phyloP scores from a whole-genome alignment of 805 yeast species.

The Yarrowia yakushimensis region DNA sequence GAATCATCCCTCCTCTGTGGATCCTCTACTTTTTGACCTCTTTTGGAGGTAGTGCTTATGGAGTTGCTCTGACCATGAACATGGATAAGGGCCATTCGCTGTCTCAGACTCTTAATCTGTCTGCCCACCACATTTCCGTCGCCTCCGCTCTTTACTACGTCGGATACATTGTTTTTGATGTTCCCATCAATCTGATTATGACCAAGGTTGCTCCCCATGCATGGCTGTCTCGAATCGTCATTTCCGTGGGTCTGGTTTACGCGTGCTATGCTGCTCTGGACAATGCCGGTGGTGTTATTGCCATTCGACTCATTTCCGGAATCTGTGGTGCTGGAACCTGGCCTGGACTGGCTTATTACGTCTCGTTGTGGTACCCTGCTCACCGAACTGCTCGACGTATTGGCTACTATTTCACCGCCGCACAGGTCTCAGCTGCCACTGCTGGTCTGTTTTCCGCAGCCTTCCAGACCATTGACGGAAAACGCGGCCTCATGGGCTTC shows the following conservation, averaged over 20 bases:
- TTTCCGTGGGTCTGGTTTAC: conserved; percentile 74
- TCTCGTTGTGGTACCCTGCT: conserved; percentile 81
- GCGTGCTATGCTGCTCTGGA: conserved; percentile 64
- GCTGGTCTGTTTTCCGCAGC: conserved; percentile 87
- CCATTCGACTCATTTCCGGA: conserved; percentile 69
- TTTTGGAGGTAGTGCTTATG: conserved; percentile 73
- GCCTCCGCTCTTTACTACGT: conserved; percentile 82
- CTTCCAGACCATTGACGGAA: conserved; percentile 76
- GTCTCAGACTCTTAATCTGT: conserved; percentile 48
- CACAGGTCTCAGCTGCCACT: conserved; percentile 85
- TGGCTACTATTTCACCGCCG: conserved; percentile 88
- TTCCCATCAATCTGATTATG: conserved; percentile 84
- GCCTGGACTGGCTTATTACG: conserved; percentile 86
- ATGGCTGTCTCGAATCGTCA: conserved; percentile 76
- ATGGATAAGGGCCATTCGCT: conserved; percentile 57
- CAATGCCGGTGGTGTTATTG: conserved; percentile 60
- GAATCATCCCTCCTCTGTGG: conserved; percentile 85
- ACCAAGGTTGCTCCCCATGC: conserved; percentile 79
- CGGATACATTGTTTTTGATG: conserved; percentile 78
- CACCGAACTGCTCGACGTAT: conserved; percentile 72
- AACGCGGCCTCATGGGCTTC: conserved; percentile 71
- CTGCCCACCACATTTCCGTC: conserved; percentile 57
- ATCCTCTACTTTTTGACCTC: conserved; percentile 71
- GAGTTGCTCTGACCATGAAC: conserved; percentile 79
- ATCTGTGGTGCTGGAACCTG: conserved; percentile 81